Conservation (phyloP, 225 moss, liverwort and hornwort species). For the Polytrichum formosum region DNA sequence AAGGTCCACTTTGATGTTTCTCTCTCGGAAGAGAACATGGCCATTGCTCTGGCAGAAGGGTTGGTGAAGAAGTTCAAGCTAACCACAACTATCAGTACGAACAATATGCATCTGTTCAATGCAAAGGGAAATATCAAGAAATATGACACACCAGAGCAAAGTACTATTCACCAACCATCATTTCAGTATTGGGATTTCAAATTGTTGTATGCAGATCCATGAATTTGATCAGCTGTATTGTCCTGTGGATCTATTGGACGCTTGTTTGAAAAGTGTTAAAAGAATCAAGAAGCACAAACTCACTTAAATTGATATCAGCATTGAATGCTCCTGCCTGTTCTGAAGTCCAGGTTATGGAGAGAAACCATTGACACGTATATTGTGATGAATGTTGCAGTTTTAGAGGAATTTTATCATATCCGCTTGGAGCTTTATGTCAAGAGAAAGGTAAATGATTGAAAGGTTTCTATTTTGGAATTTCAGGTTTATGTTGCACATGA, state of each 20-base stretch:
- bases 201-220: too few species aligned
- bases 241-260: too few species aligned
- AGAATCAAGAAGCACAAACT: too few species aligned
- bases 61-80: conserved; percentile 91
- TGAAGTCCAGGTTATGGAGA: too few species aligned
- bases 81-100: conserved; percentile 90
- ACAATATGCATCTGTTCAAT: conserved; percentile 98
- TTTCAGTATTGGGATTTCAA: too few species aligned
- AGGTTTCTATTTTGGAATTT: too few species aligned
- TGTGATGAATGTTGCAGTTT: conserved; percentile 42
- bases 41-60: conserved; percentile 68
- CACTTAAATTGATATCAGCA: too few species aligned
- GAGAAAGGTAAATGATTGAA: conserved; percentile 55
- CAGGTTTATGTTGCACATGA: too few species aligned
- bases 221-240: too few species aligned
- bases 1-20: conserved; percentile 85
- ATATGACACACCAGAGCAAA: conserved; percentile 85
- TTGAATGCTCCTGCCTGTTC: too few species aligned
- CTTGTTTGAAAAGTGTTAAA: too few species aligned
- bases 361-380: too few species aligned
- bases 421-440: conserved; percentile 81
- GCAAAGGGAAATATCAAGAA: conserved; percentile 77
- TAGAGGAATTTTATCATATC: conserved; percentile 83
- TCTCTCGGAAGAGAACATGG: conserved; percentile 88
- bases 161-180: conserved; percentile 30